Conservation (phyloP, 148 eudicot species). For the Heliamphora exappendiculata region DNA sequence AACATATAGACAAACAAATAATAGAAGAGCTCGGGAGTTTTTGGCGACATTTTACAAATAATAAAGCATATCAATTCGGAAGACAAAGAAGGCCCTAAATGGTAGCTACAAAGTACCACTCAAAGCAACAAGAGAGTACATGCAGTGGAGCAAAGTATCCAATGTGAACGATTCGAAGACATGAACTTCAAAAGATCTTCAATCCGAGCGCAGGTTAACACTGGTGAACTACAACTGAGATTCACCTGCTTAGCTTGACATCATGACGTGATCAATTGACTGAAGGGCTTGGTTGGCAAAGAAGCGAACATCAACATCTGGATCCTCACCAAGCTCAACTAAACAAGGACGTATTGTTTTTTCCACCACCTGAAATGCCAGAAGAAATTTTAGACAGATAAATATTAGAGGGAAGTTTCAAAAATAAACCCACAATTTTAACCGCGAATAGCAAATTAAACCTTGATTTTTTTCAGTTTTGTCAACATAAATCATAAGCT, state of each 20-base stretch:
- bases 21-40: too few relatives aligned
- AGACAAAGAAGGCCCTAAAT: background rate
- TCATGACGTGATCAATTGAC: constrained; percentile 77
- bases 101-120: background rate
- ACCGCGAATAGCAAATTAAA: too few relatives aligned
- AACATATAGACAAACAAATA: too few relatives aligned
- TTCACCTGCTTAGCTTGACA: constrained; percentile 48
- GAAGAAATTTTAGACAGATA: background rate
- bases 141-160: too few relatives aligned
- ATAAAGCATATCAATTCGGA: background rate
- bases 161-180: background rate
- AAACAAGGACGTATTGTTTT: constrained; percentile 69
- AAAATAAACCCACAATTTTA: too few relatives aligned
- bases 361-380: constrained; percentile 60
- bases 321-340: constrained; percentile 79
- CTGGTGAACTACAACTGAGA: background rate
- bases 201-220: background rate
- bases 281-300: constrained; percentile 88
- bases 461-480: too few relatives aligned
- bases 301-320: constrained; percentile 88
- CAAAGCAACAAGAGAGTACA: background rate
- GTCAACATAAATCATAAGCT: too few relatives aligned
- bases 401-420: too few relatives aligned
- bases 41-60: background rate
- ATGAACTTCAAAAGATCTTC: background rate